A percentile compares a stretch with the other conserved stretches of the same genome.
Evolutionary conservation across 2,329 filamentous ascomycete genomes (phyloP).

Genomic region (Cladophialophora psammophila): DNA sequence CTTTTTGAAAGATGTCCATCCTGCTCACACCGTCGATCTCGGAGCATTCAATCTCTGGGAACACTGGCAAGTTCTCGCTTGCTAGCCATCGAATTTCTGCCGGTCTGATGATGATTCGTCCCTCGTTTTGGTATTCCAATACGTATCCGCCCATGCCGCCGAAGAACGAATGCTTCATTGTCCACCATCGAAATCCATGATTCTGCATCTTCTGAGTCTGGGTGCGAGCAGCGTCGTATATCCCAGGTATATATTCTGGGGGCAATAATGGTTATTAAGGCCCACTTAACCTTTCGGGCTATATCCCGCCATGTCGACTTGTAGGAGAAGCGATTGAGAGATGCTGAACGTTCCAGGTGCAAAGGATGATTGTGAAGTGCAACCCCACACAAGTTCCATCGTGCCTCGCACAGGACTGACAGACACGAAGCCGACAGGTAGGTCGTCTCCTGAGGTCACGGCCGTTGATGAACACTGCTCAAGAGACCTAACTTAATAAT

Average conservation of each 20-base stretch:
- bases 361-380: neutral
- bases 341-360: slow-evolving; percentile 8
- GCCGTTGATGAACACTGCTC: neutral
- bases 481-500: neutral
- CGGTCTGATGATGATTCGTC: neutral
- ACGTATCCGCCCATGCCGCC: slow-evolving; percentile 5
- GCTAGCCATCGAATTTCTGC: slow-evolving; percentile 4
- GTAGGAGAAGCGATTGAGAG: slow-evolving; percentile 1
- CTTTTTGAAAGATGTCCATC: slow-evolving; percentile 2
- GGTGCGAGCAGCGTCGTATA: neutral
- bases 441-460: neutral
- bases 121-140: neutral
- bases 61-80: neutral
- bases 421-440: slow-evolving; percentile 8
- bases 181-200: slow-evolving; percentile 1
- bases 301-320: neutral
- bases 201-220: neutral
- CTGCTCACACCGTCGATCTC: slow-evolving; percentile 6
- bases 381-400: slow-evolving; percentile 4
- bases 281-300: neutral
- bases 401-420: neutral
- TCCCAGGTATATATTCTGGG: neutral
- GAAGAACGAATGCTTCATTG: slow-evolving; percentile 6
- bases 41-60: neutral
- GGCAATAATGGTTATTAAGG: neutral